These are phyloP conservation scores for Teratosphaeria viscida DNA, from an alignment of 2,329 filamentous ascomycete genomes.

Conservation along the genomic window DNA sequence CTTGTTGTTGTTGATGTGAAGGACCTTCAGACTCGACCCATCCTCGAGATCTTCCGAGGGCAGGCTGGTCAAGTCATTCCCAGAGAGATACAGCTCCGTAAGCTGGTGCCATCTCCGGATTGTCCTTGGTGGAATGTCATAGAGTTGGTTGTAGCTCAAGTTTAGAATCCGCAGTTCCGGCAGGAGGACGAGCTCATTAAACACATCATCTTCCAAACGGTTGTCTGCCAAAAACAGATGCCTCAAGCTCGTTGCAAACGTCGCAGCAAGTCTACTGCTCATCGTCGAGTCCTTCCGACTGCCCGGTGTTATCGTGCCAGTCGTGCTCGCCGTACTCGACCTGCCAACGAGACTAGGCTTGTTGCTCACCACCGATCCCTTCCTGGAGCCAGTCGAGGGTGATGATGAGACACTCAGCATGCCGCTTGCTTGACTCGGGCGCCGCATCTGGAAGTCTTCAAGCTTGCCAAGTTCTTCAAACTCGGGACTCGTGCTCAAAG, in stretches of 20 bases:
- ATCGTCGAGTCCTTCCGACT: constrained; percentile 80
- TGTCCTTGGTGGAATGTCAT: constrained; percentile 80
- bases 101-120: constrained; percentile 85
- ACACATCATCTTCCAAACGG: constrained; percentile 84
- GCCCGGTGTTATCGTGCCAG: constrained; percentile 45
- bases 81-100: constrained; percentile 85
- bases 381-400: constrained; percentile 41
- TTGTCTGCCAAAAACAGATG: constrained; percentile 90
- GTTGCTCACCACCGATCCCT: constrained; percentile 74
- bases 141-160: constrained; percentile 87
- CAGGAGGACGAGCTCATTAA: constrained; percentile 77
- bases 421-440: constrained; percentile 74
- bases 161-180: constrained; percentile 81
- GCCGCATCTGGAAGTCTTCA: constrained; percentile 53
- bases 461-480: constrained; percentile 65
- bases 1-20: constrained; percentile 96
- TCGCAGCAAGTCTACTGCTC: constrained; percentile 67
- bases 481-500: constrained; percentile 52
- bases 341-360: constrained; percentile 46
- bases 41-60: constrained; percentile 93
- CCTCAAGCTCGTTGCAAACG: constrained; percentile 76
- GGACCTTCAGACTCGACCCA: constrained; percentile 70
- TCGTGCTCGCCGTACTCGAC: constrained; percentile 66
- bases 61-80: constrained; percentile 83
- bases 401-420: constrained; percentile 52